phyloP scores from a whole-genome alignment of 106 monocot genomes.

The Vanilla planifolia region DNA sequence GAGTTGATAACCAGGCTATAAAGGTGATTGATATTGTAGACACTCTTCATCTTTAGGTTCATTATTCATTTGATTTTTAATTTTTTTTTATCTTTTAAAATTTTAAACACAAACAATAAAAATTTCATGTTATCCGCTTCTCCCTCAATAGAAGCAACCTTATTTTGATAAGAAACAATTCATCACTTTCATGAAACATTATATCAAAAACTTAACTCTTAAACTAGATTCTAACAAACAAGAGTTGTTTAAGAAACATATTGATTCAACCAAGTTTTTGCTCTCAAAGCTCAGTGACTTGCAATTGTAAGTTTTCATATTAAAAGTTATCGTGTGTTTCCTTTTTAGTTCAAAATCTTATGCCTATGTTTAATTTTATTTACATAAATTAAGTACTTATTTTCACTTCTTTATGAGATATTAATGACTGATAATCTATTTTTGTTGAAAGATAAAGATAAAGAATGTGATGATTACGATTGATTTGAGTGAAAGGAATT shows the following conservation, averaged over 20 bases:
- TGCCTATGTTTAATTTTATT: not conserved
- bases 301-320: constrained; percentile 58
- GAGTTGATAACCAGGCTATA: constrained; percentile 68
- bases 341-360: not conserved
- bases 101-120: no score
- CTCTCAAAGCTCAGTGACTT: constrained; percentile 74
- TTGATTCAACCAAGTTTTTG: constrained; percentile 69
- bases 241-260: constrained; percentile 62
- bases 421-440: no score
- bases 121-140: not conserved
- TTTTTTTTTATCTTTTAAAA: not conserved
- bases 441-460: no score
- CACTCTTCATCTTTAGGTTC: constrained; percentile 81
- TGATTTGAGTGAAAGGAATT: no score
- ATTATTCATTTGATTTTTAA: not conserved
- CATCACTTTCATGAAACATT: constrained; percentile 61
- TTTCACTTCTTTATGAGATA: no score
- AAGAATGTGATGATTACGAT: no score
- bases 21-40: constrained; percentile 91
- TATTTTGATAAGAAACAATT: constrained; percentile 82
- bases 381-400: not conserved
- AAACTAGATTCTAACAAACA: constrained; percentile 55
- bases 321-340: not conserved
- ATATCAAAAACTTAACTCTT: constrained; percentile 42
- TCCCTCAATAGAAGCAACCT: constrained; percentile 62